Evolutionary conservation across 1,284 basidiomycete species (phyloP), one percentile per base, ranked within the genome.

Genomic region (Apiotrichum siamense): DNA sequence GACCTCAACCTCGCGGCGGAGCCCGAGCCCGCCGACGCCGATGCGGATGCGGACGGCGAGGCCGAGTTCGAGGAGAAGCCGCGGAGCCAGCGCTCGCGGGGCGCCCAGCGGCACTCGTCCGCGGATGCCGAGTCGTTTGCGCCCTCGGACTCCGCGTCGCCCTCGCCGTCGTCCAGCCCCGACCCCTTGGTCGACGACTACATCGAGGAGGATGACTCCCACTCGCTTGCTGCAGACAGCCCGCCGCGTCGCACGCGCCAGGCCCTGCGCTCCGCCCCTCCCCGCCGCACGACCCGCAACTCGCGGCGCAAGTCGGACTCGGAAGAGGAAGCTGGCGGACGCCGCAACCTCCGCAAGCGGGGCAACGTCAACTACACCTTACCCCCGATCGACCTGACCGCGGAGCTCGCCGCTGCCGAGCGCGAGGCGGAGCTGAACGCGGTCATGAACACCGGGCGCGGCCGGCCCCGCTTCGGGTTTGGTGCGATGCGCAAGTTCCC

Each of bases 341-440:
- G 52, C 23, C 59, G 70, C 10, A 68, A 60, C 25, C 58, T 76
- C 3, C 57, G 75, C 20, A 65, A 68, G 44, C 64, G 74, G 38
- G 65, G 62, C 6, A 60, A 62, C 32, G 63, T 70, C 26, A 69
- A 76, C 56, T 76, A 76, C 45, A 52, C 59, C 32, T 55, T 77
- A 33, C 71, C 73, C 4, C 66, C 71, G 6, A 51, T 64, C 55
- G 68, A 66, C 52, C 65, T 61, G 37, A 63, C 54, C 21, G 64
- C 58, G n/a, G 67, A 67, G 44, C 56, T 64, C 24, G 62, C 40
- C 2, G 51, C 51, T 3, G 47, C 47, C 11, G 43, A 44, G 33
- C 43, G 43, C 12, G 18, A 44, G 6, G 63, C 58, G 39, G 63
- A 58, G 26, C 38, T 59, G 54, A 54, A 51, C 43, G 59, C 61